Conservation (phyloP, 176 grass and related monocot genomes). For the Oryza officinalis region DNA sequence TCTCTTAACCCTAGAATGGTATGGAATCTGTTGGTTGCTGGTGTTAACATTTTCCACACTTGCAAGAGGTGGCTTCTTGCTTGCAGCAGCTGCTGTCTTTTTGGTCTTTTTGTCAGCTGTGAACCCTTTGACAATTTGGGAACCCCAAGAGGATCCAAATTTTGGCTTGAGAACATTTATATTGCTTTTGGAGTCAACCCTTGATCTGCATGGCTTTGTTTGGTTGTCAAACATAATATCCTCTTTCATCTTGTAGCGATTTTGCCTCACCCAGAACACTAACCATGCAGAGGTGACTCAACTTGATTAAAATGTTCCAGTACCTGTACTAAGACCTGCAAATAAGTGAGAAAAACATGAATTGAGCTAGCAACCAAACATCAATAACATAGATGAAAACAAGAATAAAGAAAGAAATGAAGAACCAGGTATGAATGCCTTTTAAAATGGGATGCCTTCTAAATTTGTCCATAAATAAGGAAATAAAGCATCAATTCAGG, state of each 20-base stretch:
- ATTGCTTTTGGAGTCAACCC: conserved; percentile 59
- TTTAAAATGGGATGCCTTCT: background rate
- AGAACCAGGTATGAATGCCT: background rate
- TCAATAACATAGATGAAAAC: background rate
- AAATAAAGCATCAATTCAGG: background rate
- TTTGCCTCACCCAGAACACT: background rate
- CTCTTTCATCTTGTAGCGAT: conserved; percentile 69
- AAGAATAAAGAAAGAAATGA: conserved; percentile 5
- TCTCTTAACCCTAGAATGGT: conserved; percentile 88
- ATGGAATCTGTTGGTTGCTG: conserved; percentile 51
- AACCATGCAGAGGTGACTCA: conserved; percentile 31
- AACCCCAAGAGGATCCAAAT: conserved; percentile 93
- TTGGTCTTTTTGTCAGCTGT: conserved; percentile 92
- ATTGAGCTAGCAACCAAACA: background rate
- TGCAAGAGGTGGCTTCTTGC: conserved; percentile 75
- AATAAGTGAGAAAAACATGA: conserved; percentile 16
- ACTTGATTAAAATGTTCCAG: background rate
- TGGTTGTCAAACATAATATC: conserved; percentile 93
- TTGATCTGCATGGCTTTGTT: conserved; percentile 84
- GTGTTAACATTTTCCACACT: conserved; percentile 51
- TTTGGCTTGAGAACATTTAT: conserved; percentile 66
- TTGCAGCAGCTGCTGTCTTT: conserved; percentile 49
- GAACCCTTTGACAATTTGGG: conserved; percentile 94
- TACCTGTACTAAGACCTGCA: conserved; percentile 31
- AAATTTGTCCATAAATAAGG: background rate